Evolutionary conservation across 345 rosid genomes (phyloP), one percentile per base, ranked within the genome.

Genomic region (Lepidium africanum): DNA sequence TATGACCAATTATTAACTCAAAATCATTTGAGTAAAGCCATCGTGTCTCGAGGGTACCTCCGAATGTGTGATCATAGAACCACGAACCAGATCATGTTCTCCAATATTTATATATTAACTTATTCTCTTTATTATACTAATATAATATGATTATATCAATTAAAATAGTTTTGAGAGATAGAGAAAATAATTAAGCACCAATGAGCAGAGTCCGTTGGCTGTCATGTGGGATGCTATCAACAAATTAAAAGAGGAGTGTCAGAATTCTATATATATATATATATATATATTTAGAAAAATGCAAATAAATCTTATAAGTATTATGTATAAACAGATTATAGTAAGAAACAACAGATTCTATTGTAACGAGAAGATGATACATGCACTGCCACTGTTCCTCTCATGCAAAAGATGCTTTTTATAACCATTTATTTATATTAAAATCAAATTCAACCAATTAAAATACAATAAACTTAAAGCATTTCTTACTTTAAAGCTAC

Each of bases 51-150:
- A 45, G 63, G 41, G 51, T 74, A 45, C 73, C 73, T 74, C 77
- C 73, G 50, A 35, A 60, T 73, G 63, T 66, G 72, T 66, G 68
- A 73, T 67, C 73, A 67, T 73, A 66, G 63, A 66, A 74, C 73
- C 73, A 59, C 77, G 73, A 67, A 74, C 73, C 77, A 59, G 37
- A 74, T 74, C 77, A 74, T 67, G 77, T 74, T 67, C 73, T 59
- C 42, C 56, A 42, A 32, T 47, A n/a, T 33, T 65, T n/a, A 40
- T 65, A 33, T 47, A 64, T 41, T 14, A 40, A 25, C n/a, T 45
- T 11, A 38, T 27, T 63, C 25, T 42, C 27, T 21, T 37, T 46
- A 14, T 39, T 12, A 46, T 16, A 9, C 27, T 30, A 30, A 30
- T 30, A 30, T 30, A 6, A 30, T 30, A 30, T 0, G 1, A 69